A percentile compares a stretch with the other conserved stretches of the same genome.
Evolutionary conservation across 306 rosid genomes (phyloP).

Genomic region (Cercis canadensis): DNA sequence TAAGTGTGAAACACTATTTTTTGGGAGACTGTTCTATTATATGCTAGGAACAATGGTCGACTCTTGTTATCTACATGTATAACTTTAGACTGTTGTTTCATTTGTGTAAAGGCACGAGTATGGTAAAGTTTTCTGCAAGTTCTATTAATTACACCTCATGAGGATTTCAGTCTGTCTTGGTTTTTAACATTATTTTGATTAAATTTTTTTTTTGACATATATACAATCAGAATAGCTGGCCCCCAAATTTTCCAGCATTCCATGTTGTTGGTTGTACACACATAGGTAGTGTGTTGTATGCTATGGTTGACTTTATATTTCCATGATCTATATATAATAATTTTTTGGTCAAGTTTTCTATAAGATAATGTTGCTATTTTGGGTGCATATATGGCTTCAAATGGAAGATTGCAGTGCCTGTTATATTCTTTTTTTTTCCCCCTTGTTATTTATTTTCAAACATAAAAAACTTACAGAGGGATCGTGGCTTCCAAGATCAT

Average conservation of each 20-base stretch:
- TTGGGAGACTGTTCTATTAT: conserved; percentile 20
- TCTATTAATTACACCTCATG: conserved; percentile 7
- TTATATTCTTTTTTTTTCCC: no score
- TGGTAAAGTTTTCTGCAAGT: conserved; percentile 7
- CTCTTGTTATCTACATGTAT: not conserved
- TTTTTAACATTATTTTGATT: conserved; percentile 11
- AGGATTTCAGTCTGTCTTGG: conserved; percentile 15
- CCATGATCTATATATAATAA: no score
- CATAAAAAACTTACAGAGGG: conserved; percentile 52
- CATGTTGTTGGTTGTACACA: no score
- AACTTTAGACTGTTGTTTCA: not conserved
- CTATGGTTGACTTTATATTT: no score
- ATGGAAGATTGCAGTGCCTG: no score
- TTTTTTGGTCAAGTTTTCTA: no score
- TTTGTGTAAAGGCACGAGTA: conserved; percentile 8
- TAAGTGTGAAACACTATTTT: conserved; percentile 18
- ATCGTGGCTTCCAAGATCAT: conserved; percentile 77
- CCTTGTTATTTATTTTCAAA: conserved; percentile 15
- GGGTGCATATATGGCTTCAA: no score
- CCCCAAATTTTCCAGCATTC: no score
- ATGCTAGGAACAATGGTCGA: conserved; percentile 11
- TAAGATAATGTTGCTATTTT: no score
- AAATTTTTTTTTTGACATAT: conserved; percentile 1
- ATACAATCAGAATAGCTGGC: no score
- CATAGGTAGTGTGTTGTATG: no score